Base-by-base conservation (phyloP, 2,329 filamentous ascomycete genomes). In the Tolypocladium tropicale region DNA sequence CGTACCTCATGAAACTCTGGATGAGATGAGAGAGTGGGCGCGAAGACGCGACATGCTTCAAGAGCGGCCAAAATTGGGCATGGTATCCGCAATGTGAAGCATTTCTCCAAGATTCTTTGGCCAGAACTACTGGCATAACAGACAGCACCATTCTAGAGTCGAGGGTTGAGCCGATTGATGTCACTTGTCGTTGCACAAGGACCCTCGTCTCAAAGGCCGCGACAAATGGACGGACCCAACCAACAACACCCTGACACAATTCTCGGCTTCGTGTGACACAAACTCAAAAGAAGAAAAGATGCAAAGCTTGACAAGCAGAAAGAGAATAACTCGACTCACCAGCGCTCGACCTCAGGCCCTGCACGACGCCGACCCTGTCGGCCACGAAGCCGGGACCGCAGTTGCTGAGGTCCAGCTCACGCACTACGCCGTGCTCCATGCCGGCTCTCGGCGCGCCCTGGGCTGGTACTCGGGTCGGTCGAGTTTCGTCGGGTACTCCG, bases 261-360 rank as follows among this genome's bases (percentile, higher is more conserved):
- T 16, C 41, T 6, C 1, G 23, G 5, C 2, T 23, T 7, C 12
- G 16, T 18, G 7, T 16, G 14, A 25, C 12, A 9, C 3, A 2
- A 43, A 12, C 4, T 9, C 1, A 16, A 23, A 9, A 43, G 36
- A 46, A 54, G 30, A 55, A 58, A 23, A 28, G 33, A 25, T 39
- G 49, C 25, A 28, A 54, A 56, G 14, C 18, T n/a, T n/a, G n/a
- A n/a, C n/a, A n/a, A n/a, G 39, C 53, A 56, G 59, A 53, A 51
- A 57, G 58, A 57, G 57, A 56, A 6, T 6, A 32, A 32, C 2
- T 52, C 58, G 55, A 71, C 81, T 78, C 68, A 84, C 81, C 81
- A 66, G 81, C 77, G 66, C 81, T 83, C 59, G 80, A 82, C 65
- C 78, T 82, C 55, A 84, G 70, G 34, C 76, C 81, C 3, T 81